Evolutionary conservation across 495 filamentous ascomycete genomes (phyloP), one percentile per base, ranked within the genome.

Genomic region (Annulohypoxylon bovei): DNA sequence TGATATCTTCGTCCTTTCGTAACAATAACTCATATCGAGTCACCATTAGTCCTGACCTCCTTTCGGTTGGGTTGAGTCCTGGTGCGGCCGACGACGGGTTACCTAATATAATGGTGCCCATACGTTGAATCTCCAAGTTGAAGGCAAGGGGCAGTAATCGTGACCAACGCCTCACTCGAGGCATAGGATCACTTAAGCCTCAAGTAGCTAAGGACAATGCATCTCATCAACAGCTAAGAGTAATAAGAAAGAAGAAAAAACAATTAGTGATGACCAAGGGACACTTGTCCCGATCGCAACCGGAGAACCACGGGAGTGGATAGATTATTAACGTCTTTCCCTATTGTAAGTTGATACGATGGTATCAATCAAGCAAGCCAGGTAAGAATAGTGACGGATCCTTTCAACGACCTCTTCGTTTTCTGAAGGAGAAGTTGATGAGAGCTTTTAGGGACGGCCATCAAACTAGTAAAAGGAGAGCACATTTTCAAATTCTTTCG

Each of bases 151-250:
- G 33, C 23, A 9, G 8, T 32, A 47, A 23, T 32, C 12, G 37
- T 63, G 53, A 72, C 54, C 46, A 42, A 47, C 14, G 46, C 58
- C 69, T 72, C 63, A 60, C 69, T 72, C 53, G 39, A 57, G 63
- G 53, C 46, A 63, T 28, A 30, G 64, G 53, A 44, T 22, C 53
- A 54, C 30, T 42, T 32, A 16, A 47, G 40, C 22, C 57, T 65
- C 27, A 9, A 42, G 28, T 47, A 32, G 47, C 23, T 42, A 22
- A 47, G 44, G 4, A 58, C 20, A 46, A 8, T 39, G 32, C 46
- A 59, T 47, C 50, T 67, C 22, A 8, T 53, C 28, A 39, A 62
- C 28, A 50, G 30, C 55, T 27, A 28, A 58, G 44, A 20, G 50
- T 37, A 35, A 35, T 23, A 39, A 61, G 20, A 25, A 18, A 40